A percentile compares a stretch with the other conserved stretches of the same genome.
These are phyloP conservation scores for Epichloe uncinata DNA, from an alignment of 2,329 filamentous ascomycete genomes.

Conservation along the genomic window DNA sequence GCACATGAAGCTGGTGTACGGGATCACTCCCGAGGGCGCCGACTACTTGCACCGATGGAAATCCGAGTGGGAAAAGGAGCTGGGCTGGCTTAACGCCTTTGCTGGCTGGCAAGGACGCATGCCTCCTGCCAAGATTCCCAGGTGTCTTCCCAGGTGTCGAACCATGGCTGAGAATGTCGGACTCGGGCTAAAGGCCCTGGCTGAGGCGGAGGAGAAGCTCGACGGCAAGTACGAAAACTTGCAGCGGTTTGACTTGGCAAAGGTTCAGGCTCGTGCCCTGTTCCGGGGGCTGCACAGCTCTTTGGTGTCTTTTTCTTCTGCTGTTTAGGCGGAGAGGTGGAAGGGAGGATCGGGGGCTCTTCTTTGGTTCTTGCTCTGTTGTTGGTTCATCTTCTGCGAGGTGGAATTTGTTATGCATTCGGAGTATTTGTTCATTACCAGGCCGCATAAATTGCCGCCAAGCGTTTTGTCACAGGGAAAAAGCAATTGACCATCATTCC, in stretches of 20 bases:
- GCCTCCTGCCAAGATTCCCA: not conserved
- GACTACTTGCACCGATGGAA: constrained; percentile 2
- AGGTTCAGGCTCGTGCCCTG: not conserved
- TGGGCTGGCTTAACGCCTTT: constrained; percentile 9
- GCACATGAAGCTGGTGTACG: constrained; percentile 4
- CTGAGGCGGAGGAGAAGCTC: constrained; percentile 8
- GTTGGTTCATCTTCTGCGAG: not conserved
- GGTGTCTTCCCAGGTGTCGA: not conserved
- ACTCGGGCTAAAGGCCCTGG: not conserved
- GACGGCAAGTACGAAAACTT: not conserved
- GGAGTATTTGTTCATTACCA: not conserved
- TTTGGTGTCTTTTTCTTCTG: not conserved
- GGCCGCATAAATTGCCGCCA: not conserved
- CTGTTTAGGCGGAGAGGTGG: too few species aligned
- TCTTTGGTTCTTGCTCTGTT: not conserved
- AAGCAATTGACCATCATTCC: not conserved
- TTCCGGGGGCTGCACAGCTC: not conserved
- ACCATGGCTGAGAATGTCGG: not conserved
- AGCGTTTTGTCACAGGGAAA: not conserved
- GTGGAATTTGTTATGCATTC: not conserved
- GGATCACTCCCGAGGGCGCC: constrained; percentile 3
- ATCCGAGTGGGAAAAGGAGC: constrained; percentile 6
- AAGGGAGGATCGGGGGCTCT: too few species aligned
- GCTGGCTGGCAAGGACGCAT: constrained; percentile 8
- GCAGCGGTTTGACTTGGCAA: not conserved